A percentile compares a stretch with the other conserved stretches of the same genome.
Evolutionary conservation across 495 filamentous ascomycete genomes (phyloP).

Genomic region (Penicillium atrosanguineum): DNA sequence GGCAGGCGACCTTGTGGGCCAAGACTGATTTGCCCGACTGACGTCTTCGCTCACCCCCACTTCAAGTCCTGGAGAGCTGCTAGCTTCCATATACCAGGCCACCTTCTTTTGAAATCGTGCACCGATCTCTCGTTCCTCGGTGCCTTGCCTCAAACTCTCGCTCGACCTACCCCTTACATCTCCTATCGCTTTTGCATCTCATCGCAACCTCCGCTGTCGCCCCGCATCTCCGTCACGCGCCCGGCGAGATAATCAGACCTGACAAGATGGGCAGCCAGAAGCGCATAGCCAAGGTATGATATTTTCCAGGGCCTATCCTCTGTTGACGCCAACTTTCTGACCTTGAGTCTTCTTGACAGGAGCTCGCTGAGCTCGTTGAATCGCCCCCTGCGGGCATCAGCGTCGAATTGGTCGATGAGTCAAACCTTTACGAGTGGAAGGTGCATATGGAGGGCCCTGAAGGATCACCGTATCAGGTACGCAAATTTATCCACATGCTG

Average conservation of each 20-base stretch:
- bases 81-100: slow-evolving; percentile 16
- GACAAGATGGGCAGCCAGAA: slow-evolving; percentile 53
- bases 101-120: background rate
- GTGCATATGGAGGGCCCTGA: slow-evolving; percentile 73
- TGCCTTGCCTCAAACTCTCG: slow-evolving; percentile 9
- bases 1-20: background rate
- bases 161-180: slow-evolving; percentile 32
- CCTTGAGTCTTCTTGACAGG: slow-evolving; percentile 44
- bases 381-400: slow-evolving; percentile 64
- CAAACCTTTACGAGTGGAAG: slow-evolving; percentile 84
- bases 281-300: slow-evolving; percentile 58
- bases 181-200: slow-evolving; percentile 5
- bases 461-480: slow-evolving; percentile 67
- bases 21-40: slow-evolving; percentile 8
- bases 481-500: background rate
- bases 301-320: background rate
- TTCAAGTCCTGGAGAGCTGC: slow-evolving; percentile 7
- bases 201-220: slow-evolving; percentile 8
- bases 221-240: slow-evolving; percentile 15
- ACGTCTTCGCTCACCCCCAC: slow-evolving; percentile 30
- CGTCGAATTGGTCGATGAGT: slow-evolving; percentile 62
- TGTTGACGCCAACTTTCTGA: slow-evolving; percentile 1
- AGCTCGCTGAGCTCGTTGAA: slow-evolving; percentile 64
- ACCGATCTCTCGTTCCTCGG: background rate
- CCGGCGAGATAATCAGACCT: slow-evolving; percentile 9